Conservation (phyloP, 2,329 filamentous ascomycete genomes). For the Hymenoscyphus linearis region DNA sequence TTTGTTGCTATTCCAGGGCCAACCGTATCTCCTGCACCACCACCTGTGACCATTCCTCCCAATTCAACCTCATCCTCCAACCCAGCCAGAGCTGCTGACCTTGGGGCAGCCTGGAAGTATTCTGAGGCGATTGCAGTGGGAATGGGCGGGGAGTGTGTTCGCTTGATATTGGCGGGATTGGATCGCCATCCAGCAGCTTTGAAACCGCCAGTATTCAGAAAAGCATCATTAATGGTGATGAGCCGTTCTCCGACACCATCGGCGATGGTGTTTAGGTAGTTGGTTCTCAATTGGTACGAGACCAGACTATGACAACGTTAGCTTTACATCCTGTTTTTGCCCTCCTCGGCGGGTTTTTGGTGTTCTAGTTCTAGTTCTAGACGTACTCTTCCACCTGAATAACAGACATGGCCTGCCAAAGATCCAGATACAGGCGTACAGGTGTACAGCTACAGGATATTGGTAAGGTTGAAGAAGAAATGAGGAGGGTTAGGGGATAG, state of each 20-base stretch:
- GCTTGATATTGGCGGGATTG: slow-evolving; percentile 70
- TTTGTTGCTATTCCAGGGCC: slow-evolving; percentile 63
- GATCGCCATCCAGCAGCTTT: slow-evolving; percentile 76
- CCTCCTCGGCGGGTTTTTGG: slow-evolving; percentile 1
- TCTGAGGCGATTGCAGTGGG: slow-evolving; percentile 77
- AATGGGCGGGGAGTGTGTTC: slow-evolving; percentile 81
- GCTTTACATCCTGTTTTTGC: neutral
- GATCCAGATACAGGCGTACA: neutral
- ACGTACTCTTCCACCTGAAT: slow-evolving; percentile 35
- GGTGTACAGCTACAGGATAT: neutral
- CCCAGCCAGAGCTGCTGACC: slow-evolving; percentile 53
- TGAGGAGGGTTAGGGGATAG: neutral
- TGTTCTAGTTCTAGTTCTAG: no score
- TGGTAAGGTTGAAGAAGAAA: neutral
- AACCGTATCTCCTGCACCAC: slow-evolving; percentile 60
- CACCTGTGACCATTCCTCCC: slow-evolving; percentile 62
- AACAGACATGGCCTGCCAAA: slow-evolving; percentile 29
- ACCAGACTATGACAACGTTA: slow-evolving; percentile 55
- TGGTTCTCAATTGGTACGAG: slow-evolving; percentile 74
- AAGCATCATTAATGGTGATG: slow-evolving; percentile 73
- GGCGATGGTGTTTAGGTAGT: slow-evolving; percentile 73
- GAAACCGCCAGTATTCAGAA: slow-evolving; percentile 75
- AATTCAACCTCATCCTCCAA: slow-evolving; percentile 64
- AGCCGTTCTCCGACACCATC: slow-evolving; percentile 82
- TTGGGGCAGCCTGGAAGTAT: slow-evolving; percentile 71